phyloP scores from a whole-genome alignment of 768 basidiomycete genomes.

The Leucocoprinus leucothites region DNA sequence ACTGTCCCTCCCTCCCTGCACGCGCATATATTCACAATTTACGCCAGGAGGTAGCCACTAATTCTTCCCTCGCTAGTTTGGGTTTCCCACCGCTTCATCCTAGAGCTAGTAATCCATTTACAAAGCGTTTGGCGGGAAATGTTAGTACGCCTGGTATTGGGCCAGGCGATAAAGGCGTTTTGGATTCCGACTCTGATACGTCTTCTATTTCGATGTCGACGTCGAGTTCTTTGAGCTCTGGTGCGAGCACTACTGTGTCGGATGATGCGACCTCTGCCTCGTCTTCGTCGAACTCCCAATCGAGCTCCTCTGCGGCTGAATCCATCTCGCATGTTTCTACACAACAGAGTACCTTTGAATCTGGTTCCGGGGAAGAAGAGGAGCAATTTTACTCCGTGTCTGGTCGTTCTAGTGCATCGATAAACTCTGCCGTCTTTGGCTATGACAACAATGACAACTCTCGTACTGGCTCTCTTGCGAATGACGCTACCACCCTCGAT shows the following conservation, averaged over 20 bases:
- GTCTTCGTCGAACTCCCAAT: not conserved
- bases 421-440: not conserved
- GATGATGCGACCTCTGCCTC: not conserved
- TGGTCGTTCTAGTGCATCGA: not conserved
- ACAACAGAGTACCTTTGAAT: no score
- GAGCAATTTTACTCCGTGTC: not conserved
- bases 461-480: not conserved
- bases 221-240: not conserved
- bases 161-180: conserved; percentile 3
- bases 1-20: conserved; percentile 51
- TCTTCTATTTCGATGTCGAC: not conserved
- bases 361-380: no score
- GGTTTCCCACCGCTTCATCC: conserved; percentile 11
- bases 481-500: conserved; percentile 1
- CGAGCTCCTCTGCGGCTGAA: no score
- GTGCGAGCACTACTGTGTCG: not conserved
- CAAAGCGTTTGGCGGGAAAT: conserved; percentile 28
- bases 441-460: not conserved
- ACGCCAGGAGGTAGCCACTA: conserved; percentile 25
- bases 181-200: conserved; percentile 13
- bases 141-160: conserved; percentile 13
- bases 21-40: conserved; percentile 43
- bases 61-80: conserved; percentile 9
- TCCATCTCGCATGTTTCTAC: no score
- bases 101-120: conserved; percentile 26